Evolutionary conservation across 306 rosid species (phyloP).

Genomic region (Quillaja saponaria): DNA sequence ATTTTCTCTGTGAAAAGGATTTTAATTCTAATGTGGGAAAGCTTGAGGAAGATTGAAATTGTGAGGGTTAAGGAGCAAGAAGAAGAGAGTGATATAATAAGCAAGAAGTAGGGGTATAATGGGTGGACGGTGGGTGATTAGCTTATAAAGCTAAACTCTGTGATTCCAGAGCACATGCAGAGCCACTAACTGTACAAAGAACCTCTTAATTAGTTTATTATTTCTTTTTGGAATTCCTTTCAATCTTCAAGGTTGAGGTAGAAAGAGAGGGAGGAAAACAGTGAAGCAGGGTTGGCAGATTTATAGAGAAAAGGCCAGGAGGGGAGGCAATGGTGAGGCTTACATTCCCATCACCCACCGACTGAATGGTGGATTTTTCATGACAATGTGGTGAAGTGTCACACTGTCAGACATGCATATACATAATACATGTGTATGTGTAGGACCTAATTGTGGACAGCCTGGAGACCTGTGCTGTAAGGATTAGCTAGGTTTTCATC

Average conservation of each 20-base stretch:
- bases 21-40: conserved; percentile 24
- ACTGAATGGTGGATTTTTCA: conserved; percentile 32
- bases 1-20: conserved; percentile 33
- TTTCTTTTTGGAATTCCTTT: conserved; percentile 40
- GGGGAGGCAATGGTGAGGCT: conserved; percentile 20
- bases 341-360: conserved; percentile 43
- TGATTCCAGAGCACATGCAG: conserved; percentile 74
- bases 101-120: conserved; percentile 31
- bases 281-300: conserved; percentile 50
- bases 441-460: conserved; percentile 39
- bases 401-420: conserved; percentile 51
- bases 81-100: conserved; percentile 38
- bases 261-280: conserved; percentile 38
- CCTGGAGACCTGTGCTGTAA: conserved; percentile 35
- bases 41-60: background rate
- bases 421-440: conserved; percentile 34
- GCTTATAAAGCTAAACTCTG: conserved; percentile 42
- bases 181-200: conserved; percentile 52
- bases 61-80: conserved; percentile 10
- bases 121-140: conserved; percentile 37
- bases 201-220: conserved; percentile 40
- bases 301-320: conserved; percentile 55
- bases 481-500: conserved; percentile 16
- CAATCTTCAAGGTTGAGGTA: conserved; percentile 40
- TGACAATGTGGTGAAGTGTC: conserved; percentile 57